Evolutionary conservation across 495 filamentous ascomycete species (phyloP).

Genomic region (Cladorrhinum samala): DNA sequence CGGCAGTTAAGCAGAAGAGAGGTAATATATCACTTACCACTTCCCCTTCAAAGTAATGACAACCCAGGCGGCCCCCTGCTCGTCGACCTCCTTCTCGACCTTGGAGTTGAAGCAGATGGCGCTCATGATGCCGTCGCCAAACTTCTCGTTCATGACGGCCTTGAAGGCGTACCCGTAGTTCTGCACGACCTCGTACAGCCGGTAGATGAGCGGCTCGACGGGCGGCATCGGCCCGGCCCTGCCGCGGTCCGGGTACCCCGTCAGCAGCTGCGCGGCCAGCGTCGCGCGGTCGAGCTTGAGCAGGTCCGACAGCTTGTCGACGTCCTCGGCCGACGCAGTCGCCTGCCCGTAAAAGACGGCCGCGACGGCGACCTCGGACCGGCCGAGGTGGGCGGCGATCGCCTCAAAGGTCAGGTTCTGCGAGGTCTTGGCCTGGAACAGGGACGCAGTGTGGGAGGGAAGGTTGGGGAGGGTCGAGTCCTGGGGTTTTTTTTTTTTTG

Average conservation of each 20-base stretch:
- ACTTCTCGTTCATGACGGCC: constrained; percentile 96
- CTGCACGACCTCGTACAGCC: constrained; percentile 94
- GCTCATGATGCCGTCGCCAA: constrained; percentile 98
- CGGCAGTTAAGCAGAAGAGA: background rate
- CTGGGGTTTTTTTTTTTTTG: constrained; percentile 17
- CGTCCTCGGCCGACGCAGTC: constrained; percentile 70
- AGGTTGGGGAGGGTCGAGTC: constrained; percentile 45
- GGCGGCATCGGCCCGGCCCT: constrained; percentile 88
- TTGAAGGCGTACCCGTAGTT: constrained; percentile 98
- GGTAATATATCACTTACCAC: constrained; percentile 60
- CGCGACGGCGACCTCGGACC: constrained; percentile 83
- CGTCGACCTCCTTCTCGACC: constrained; percentile 92
- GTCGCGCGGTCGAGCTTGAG: constrained; percentile 55
- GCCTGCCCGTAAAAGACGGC: constrained; percentile 95
- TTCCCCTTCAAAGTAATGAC: constrained; percentile 90
- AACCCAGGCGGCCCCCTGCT: constrained; percentile 65
- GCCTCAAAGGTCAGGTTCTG: constrained; percentile 73
- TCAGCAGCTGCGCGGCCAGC: constrained; percentile 60
- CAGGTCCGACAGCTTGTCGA: constrained; percentile 60
- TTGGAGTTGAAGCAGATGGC: constrained; percentile 90
- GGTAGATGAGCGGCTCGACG: constrained; percentile 86
- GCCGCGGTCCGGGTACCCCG: constrained; percentile 76
- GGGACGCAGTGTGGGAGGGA: constrained; percentile 61
- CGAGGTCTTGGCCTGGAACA: constrained; percentile 78
- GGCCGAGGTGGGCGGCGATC: constrained; percentile 69